Percentiles rank a stretch among this genome's conserved stretches.
phyloP scores from a whole-genome alignment of 2,329 filamentous ascomycete genomes.

The Aspergillus japonicus region DNA sequence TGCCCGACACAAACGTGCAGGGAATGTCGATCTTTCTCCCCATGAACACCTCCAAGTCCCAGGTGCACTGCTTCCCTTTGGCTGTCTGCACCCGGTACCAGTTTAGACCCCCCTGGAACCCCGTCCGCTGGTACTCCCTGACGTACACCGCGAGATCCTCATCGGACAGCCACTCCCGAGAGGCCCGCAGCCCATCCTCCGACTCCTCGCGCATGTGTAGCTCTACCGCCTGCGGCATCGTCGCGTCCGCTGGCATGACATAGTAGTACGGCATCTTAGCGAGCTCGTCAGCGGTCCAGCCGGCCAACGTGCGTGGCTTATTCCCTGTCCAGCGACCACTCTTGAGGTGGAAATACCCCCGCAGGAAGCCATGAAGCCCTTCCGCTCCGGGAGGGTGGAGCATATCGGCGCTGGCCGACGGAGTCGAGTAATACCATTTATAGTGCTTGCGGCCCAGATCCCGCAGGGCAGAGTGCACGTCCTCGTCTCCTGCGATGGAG shows the following conservation, averaged over 20 bases:
- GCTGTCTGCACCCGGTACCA: constrained; percentile 65
- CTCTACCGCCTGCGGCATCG: constrained; percentile 60
- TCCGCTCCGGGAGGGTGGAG: constrained; percentile 34
- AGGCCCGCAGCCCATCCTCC: constrained; percentile 38
- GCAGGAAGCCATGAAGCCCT: constrained; percentile 59
- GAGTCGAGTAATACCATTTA: constrained; percentile 57
- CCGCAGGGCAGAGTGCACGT: constrained; percentile 59
- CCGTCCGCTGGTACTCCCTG: constrained; percentile 59
- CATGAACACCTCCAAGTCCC: constrained; percentile 59
- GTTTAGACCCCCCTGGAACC: constrained; percentile 65
- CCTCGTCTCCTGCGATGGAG: constrained; percentile 25
- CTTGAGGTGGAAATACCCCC: constrained; percentile 69
- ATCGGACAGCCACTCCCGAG: constrained; percentile 56
- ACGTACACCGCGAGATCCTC: constrained; percentile 51
- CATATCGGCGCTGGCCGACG: constrained; percentile 39
- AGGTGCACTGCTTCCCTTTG: constrained; percentile 41
- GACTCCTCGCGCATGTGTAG: constrained; percentile 54
- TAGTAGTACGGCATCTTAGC: constrained; percentile 66
- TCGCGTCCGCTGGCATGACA: constrained; percentile 59
- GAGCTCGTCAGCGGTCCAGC: constrained; percentile 59
- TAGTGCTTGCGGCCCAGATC: constrained; percentile 64
- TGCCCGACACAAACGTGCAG: constrained; percentile 60
- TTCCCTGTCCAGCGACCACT: constrained; percentile 61
- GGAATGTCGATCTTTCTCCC: constrained; percentile 63
- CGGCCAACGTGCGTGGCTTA: constrained; percentile 52